These are phyloP conservation scores for Gossypium herbaceum DNA, from an alignment of 345 rosid species.

Conservation along the genomic window DNA sequence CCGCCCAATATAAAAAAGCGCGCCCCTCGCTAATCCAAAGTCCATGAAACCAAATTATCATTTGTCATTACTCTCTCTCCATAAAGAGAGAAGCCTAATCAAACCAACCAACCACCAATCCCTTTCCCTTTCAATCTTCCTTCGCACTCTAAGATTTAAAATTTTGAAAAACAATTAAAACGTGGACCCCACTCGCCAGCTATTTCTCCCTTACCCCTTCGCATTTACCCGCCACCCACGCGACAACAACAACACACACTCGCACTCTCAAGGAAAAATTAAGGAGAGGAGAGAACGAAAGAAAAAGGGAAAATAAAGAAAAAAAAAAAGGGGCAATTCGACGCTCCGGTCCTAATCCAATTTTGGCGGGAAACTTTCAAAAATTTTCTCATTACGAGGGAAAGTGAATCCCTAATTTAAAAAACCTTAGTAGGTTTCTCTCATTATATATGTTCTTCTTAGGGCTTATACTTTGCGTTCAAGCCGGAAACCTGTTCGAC, in stretches of 20 bases:
- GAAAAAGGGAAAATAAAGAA: background rate
- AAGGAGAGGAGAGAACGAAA: background rate
- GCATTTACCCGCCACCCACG: conserved; percentile 1
- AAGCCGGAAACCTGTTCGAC: conserved; percentile 57
- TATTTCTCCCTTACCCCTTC: background rate
- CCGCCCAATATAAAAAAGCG: too few relatives aligned
- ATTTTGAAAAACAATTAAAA: background rate
- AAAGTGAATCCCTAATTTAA: background rate
- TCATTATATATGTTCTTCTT: background rate
- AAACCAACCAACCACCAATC: too few relatives aligned
- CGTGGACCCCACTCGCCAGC: conserved; percentile 9
- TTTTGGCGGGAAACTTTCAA: background rate
- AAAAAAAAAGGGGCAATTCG: background rate
- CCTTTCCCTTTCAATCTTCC: conserved; percentile 10
- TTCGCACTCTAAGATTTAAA: background rate
- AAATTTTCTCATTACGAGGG: background rate
- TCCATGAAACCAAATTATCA: too few relatives aligned
- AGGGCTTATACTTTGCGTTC: background rate
- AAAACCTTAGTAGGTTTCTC: background rate
- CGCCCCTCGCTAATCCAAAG: too few relatives aligned
- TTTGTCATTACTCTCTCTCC: too few relatives aligned
- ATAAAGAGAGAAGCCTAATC: background rate
- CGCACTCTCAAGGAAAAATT: background rate
- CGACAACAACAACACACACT: background rate
- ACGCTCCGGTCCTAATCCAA: background rate